Evolutionary conservation across 306 rosid genomes (phyloP), one percentile per base, ranked within the genome.

Genomic region (Vicia sativa): DNA sequence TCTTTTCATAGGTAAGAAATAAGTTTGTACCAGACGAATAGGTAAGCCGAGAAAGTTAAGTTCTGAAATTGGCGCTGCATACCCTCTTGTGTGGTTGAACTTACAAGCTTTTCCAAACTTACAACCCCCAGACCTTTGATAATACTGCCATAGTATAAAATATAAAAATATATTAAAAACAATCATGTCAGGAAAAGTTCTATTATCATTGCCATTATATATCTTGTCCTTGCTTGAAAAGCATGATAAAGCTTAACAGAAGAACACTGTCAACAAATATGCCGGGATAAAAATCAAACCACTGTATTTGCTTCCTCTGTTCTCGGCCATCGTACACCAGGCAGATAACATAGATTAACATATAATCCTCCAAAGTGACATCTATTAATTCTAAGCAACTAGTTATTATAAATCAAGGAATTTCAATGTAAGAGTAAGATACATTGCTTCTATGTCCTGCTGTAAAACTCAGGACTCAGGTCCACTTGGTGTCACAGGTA

Each of bases 21-120:
- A 39, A 41, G 62, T 64, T 60, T 52, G 29, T 87, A 90, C 99
- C 92, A 3, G 76, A 82, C 99, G 97, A 75, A 95, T 79, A 61
- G 99, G 99, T 76, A 95, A 75, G 38, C 99, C 97, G 4, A 88
- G 71, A 86, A 90, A 95, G 78, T 95, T 95, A 18, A 85, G 86
- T 73, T 88, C 95, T 29, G 71, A 50, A 73, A 70, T 56, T 54
- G 84, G 71, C 48, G 79, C 68, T 9, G 80, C 65, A 2, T 78
- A 68, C 52, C 71, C 79, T 76, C 73, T 83, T 23, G 84, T 60
- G 82, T 95, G 99, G 85, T 77, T 86, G 84, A 80, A 90, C 81
- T 86, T 88, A 62, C 99, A 95, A 18, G 89, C 83, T 16, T 84
- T 76, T 57, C 99, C 99, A 64, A 63, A 87, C 84, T 90, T 88